Evolutionary conservation across 495 filamentous ascomycete species (phyloP).

Genomic region (Margaritispora aquatica): DNA sequence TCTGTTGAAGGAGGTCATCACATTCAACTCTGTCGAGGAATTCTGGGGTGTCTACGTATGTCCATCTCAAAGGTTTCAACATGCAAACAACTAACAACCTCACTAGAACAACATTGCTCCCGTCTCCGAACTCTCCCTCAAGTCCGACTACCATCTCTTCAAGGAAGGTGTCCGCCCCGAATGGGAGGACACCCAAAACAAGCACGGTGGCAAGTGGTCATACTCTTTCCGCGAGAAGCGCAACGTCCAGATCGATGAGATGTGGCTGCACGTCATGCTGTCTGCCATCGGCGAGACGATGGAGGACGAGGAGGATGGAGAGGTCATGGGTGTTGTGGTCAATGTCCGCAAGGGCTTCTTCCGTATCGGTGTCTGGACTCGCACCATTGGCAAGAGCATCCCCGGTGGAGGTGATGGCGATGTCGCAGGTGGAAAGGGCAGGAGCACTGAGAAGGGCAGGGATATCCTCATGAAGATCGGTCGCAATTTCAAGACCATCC

Average conservation of each 20-base stretch:
- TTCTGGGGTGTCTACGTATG: constrained; percentile 99
- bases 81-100: neutral
- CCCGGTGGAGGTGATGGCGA: constrained; percentile 67
- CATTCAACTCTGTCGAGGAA: constrained; percentile 96
- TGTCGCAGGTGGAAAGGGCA: constrained; percentile 59
- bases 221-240: constrained; percentile 96
- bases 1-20: constrained; percentile 94
- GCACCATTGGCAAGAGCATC: constrained; percentile 78
- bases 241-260: constrained; percentile 80
- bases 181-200: constrained; percentile 98
- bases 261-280: constrained; percentile 96
- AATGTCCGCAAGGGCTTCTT: constrained; percentile 98
- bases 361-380: constrained; percentile 89
- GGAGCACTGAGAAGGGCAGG: constrained; percentile 71
- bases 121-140: constrained; percentile 88
- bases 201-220: constrained; percentile 98
- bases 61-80: constrained; percentile 10
- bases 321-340: constrained; percentile 99
- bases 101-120: constrained; percentile 98
- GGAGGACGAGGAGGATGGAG: constrained; percentile 86
- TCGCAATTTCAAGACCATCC: constrained; percentile 80
- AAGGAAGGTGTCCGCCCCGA: constrained; percentile 94
- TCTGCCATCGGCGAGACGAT: constrained; percentile 96
- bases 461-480: constrained; percentile 80
- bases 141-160: constrained; percentile 99